phyloP scores from a whole-genome alignment of 768 basidiomycete genomes.

The Boletus sp. region DNA sequence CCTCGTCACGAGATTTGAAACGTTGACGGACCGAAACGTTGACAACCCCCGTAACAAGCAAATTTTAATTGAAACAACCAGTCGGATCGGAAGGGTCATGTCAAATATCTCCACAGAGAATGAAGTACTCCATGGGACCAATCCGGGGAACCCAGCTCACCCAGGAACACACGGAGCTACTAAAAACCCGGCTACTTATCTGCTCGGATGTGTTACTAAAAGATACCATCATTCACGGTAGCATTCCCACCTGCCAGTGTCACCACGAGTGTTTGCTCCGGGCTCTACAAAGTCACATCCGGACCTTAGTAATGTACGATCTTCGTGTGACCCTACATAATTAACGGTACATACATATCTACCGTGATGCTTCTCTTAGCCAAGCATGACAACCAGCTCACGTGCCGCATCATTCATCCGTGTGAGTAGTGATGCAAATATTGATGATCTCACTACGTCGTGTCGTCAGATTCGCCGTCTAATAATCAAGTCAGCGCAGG shows the following conservation, averaged over 20 bases:
- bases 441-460: too few relatives aligned
- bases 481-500: background rate
- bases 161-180: background rate
- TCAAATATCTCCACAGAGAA: too few relatives aligned
- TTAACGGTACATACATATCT: too few relatives aligned
- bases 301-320: too few relatives aligned
- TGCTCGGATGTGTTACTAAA: background rate
- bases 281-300: too few relatives aligned
- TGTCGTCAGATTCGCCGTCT: too few relatives aligned
- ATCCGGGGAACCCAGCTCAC: background rate
- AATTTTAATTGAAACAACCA: constrained; percentile 2
- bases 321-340: too few relatives aligned
- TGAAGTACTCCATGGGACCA: background rate
- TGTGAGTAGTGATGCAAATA: background rate
- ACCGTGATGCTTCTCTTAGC: too few relatives aligned
- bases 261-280: background rate
- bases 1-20: background rate
- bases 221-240: background rate
- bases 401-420: too few relatives aligned
- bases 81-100: background rate
- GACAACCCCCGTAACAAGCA: background rate
- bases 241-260: background rate
- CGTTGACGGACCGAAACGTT: background rate
- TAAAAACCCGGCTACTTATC: background rate
- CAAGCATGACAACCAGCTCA: too few relatives aligned